A percentile compares a stretch with the other conserved stretches of the same genome.
Conservation (phyloP, 768 basidiomycete genomes). For the Gautieria morchelliformis region DNA sequence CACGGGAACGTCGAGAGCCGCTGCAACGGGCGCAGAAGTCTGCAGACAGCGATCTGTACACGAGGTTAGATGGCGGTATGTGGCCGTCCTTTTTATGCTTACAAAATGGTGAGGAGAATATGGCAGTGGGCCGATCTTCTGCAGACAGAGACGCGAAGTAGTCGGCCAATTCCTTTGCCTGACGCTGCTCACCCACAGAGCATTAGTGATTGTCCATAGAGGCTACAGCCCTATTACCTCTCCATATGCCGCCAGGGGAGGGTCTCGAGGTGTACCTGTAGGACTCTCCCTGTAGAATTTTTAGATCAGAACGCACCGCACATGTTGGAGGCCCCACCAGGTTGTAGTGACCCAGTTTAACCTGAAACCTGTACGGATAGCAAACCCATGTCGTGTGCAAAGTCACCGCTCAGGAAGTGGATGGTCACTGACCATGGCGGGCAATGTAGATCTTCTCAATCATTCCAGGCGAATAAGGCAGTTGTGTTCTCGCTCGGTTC, state of each 20-base stretch:
- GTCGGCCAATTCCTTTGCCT: constrained; percentile 63
- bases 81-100: constrained; percentile 14
- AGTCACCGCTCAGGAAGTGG: background rate
- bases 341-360: constrained; percentile 59
- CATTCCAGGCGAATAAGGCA: constrained; percentile 20
- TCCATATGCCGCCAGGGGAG: constrained; percentile 63
- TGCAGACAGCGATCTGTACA: constrained; percentile 79
- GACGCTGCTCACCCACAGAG: constrained; percentile 31
- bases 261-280: constrained; percentile 64
- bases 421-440: constrained; percentile 43
- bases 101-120: constrained; percentile 86
- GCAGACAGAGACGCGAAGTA: constrained; percentile 57
- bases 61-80: background rate
- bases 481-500: background rate
- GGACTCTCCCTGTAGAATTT: constrained; percentile 39
- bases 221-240: constrained; percentile 32
- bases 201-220: background rate
- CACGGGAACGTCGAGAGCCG: constrained; percentile 55
- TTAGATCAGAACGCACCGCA: too few species aligned
- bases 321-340: constrained; percentile 38
- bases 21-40: constrained; percentile 57
- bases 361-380: constrained; percentile 47
- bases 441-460: constrained; percentile 59
- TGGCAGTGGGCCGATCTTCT: constrained; percentile 60
- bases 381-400: background rate